phyloP scores from a whole-genome alignment of 345 rosid species.

The Gossypium raimondii region DNA sequence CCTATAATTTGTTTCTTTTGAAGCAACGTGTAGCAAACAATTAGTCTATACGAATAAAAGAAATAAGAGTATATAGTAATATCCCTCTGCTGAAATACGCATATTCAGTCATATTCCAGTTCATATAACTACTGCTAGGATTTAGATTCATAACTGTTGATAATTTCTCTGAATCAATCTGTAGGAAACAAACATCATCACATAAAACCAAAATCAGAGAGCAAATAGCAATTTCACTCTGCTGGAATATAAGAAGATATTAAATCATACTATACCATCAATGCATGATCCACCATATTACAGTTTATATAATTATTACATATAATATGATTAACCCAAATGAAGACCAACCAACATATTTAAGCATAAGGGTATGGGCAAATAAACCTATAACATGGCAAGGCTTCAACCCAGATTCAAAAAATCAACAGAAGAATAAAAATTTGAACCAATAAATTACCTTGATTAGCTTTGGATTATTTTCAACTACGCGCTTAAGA shows the following conservation, averaged over 20 bases:
- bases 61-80: not conserved
- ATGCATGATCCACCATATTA: not conserved
- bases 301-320: not conserved
- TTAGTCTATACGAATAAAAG: not conserved
- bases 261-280: not conserved
- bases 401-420: not conserved
- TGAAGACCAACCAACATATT: constrained; percentile 1
- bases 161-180: not conserved
- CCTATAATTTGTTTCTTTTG: not conserved
- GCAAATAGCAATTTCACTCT: not conserved
- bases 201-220: not conserved
- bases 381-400: not conserved
- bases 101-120: not conserved
- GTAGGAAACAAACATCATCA: not conserved
- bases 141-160: not conserved
- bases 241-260: not conserved
- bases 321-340: not conserved
- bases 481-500: constrained; percentile 28
- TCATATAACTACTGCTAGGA: not conserved
- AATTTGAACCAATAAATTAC: constrained; percentile 31
- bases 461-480: constrained; percentile 52
- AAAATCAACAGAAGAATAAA: not conserved
- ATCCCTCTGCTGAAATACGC: not conserved
- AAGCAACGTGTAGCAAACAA: not conserved
- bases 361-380: not conserved